Base-by-base conservation (phyloP, 805 yeast genomes). In the Lachancea lanzarotensis region DNA sequence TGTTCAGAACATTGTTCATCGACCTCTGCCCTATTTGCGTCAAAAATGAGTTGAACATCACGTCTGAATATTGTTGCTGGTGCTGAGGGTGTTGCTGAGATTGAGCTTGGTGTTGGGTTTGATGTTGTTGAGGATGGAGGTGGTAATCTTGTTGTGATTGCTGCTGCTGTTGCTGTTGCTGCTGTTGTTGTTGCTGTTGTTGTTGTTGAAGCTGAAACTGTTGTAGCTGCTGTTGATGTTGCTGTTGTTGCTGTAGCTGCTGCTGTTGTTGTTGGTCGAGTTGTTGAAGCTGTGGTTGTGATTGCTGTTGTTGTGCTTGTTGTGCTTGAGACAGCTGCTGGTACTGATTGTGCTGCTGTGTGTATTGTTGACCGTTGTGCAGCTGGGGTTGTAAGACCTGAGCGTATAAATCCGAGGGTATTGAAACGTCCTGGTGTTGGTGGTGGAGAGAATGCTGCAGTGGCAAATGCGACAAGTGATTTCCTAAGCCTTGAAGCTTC, bases 11-110 rank as follows among this genome's bases (percentile, higher is more conserved):
- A 18, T 45, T 47, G 20, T 51, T 46, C 18, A 54, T 52, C 40
- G 57, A 61, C 40, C 62, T 62, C 35, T 63, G 66, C 32, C 62
- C 55, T 43, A 63, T 45, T 45, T 63, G 68, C 13, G 58, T 51
- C 22, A 63, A 49, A 38, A 62, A 60, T 3, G 65, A 60, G 46
- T 59, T 62, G 46, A 61, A 61, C 65, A 63, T 64, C 29, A 58
- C 52, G 47, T 62, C 66, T 16, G 65, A 59, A 37, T 60, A 50
- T 45, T 57, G 65, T 45, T 57, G 59, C 47, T 46, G 45, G 3
- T 29, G 38, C 20, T 29, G 42, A 6, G 20, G 37, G 13, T 37
- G 46, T 17, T 12, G 33, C 22, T 54, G 63, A 19, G 58, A 50
- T 17, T 42, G 39, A 10, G 36, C 37, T 22, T 41, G 40, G 20